These are phyloP conservation scores for Fusarium lyarnte DNA, from an alignment of 2,329 filamentous ascomycete species.

Conservation along the genomic window DNA sequence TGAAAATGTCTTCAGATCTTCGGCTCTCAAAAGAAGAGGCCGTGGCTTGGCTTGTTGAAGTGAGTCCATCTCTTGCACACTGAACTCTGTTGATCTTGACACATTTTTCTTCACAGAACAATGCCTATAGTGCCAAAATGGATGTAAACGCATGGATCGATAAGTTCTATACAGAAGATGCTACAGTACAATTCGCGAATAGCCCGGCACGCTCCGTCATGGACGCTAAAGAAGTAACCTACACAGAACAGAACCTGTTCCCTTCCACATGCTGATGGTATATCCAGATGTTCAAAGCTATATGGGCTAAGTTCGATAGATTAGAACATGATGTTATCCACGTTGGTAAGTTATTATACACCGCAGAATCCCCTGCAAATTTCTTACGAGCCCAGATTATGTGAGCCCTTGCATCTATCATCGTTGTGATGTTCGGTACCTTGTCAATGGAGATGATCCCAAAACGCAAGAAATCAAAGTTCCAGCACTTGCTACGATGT, in stretches of 20 bases:
- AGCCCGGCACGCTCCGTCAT: background rate
- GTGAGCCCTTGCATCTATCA: constrained; percentile 6
- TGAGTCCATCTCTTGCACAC: background rate
- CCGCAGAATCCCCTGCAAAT: rapidly evolving
- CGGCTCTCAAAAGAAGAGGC: background rate
- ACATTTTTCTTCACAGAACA: background rate
- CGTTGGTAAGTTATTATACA: background rate
- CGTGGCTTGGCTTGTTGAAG: background rate
- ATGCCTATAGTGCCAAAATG: background rate
- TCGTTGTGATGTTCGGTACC: constrained; percentile 2
- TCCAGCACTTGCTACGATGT: background rate
- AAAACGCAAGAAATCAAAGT: background rate
- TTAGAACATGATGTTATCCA: constrained; percentile 2
- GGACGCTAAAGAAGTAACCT: background rate
- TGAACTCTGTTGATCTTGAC: background rate
- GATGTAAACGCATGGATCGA: constrained; percentile 4
- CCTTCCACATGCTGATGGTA: background rate
- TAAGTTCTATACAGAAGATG: background rate
- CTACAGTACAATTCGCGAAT: background rate
- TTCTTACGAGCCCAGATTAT: background rate
- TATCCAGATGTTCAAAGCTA: background rate
- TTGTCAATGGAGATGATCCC: constrained; percentile 3
- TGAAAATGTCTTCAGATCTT: background rate
- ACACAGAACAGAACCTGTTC: background rate
- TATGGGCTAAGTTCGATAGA: constrained; percentile 2